Conservation (phyloP, 768 basidiomycete species). For the Rossbeevera mucosa region DNA sequence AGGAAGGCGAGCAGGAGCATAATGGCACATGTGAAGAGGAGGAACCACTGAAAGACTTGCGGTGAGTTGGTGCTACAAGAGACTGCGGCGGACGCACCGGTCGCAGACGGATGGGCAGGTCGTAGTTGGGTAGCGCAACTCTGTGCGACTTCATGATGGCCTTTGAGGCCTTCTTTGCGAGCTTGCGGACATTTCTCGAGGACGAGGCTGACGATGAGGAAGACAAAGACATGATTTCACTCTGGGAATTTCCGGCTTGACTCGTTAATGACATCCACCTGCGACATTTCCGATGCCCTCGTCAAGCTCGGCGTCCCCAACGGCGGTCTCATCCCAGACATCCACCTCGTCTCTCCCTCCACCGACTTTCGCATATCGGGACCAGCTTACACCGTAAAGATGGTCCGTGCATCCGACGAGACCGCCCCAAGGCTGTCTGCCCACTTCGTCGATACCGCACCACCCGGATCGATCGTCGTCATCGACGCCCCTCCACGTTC, state of each 20-base stretch:
- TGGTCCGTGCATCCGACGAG: slow-evolving; percentile 59
- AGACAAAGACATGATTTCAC: too few relatives aligned
- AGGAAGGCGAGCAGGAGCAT: slow-evolving; percentile 70
- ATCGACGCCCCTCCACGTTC: slow-evolving; percentile 71
- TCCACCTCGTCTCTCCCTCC: slow-evolving; percentile 45
- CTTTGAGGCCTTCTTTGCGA: slow-evolving; percentile 44
- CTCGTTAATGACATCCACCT: slow-evolving; percentile 51
- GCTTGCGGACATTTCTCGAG: slow-evolving; percentile 29
- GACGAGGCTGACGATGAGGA: slow-evolving; percentile 10
- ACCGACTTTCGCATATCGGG: slow-evolving; percentile 54
- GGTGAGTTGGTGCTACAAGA: slow-evolving; percentile 7
- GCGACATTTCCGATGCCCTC: slow-evolving; percentile 87
- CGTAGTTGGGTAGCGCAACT: slow-evolving; percentile 58
- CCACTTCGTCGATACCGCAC: slow-evolving; percentile 82
- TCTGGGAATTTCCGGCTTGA: background rate
- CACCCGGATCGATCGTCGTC: slow-evolving; percentile 61
- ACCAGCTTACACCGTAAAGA: slow-evolving; percentile 84
- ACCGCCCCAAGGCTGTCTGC: slow-evolving; percentile 56
- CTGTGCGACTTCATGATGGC: slow-evolving; percentile 69
- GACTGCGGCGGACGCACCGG: slow-evolving; percentile 42
- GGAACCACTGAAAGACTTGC: slow-evolving; percentile 61
- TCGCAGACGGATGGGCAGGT: slow-evolving; percentile 67
- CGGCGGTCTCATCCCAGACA: slow-evolving; percentile 81
- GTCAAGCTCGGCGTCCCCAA: slow-evolving; percentile 67
- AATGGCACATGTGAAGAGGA: slow-evolving; percentile 62